phyloP scores from a whole-genome alignment of 257 asterid genomes.

The Fraxinus pennsylvanica region DNA sequence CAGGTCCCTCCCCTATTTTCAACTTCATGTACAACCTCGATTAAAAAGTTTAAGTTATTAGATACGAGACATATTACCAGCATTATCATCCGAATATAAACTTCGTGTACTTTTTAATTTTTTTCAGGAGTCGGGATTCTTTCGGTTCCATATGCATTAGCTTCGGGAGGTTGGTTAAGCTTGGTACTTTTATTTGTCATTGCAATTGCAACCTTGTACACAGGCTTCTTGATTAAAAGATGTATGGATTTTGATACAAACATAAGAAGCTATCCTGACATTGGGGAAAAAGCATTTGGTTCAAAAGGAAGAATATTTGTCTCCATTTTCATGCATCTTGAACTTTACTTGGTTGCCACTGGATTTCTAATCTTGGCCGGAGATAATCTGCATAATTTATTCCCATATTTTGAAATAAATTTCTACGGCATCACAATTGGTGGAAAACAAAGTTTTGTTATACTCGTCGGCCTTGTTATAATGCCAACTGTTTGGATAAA shows the following conservation, averaged over 20 bases:
- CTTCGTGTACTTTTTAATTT: neutral
- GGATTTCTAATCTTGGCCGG: conserved; percentile 65
- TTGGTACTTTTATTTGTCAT: conserved; percentile 43
- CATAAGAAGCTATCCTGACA: conserved; percentile 60
- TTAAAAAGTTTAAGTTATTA: neutral
- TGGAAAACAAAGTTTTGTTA: conserved; percentile 39
- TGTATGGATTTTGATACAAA: conserved; percentile 56
- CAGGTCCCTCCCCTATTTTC: conserved; percentile 37
- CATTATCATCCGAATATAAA: neutral
- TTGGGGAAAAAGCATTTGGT: conserved; percentile 59
- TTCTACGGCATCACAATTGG: conserved; percentile 33
- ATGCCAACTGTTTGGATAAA: conserved; percentile 60
- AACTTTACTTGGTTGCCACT: conserved; percentile 67
- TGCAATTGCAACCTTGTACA: conserved; percentile 50
- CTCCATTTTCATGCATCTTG: conserved; percentile 50
- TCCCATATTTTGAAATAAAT: conserved; percentile 32
- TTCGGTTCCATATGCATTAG: conserved; percentile 57
- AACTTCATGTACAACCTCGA: neutral
- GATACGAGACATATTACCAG: too few relatives aligned
- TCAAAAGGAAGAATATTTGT: conserved; percentile 43
- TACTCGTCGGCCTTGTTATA: conserved; percentile 39
- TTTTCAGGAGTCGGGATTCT: conserved; percentile 61
- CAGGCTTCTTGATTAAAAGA: conserved; percentile 53
- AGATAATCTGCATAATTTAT: conserved; percentile 48
- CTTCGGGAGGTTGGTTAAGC: conserved; percentile 74